Percentiles rank a stretch among this genome's conserved stretches.
phyloP scores from a whole-genome alignment of 2,329 filamentous ascomycete genomes.

The Ascochyta lentis region DNA sequence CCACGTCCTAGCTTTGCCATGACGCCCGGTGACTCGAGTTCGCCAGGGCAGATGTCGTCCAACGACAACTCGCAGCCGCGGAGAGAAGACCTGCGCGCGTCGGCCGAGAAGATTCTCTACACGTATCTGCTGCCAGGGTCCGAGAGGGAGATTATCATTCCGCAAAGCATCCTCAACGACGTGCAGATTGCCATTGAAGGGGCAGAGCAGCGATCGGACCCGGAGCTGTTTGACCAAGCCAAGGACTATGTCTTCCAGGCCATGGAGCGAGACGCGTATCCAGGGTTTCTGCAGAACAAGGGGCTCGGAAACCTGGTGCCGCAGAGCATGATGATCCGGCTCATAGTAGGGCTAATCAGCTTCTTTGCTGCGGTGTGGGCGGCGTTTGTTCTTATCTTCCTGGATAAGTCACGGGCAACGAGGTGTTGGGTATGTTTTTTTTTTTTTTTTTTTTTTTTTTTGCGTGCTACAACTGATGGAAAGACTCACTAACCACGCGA shows the following conservation, averaged over 20 bases:
- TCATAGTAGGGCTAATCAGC: slow-evolving; percentile 82
- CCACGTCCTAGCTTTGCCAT: slow-evolving; percentile 67
- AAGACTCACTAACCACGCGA: slow-evolving; percentile 28
- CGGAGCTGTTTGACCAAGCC: slow-evolving; percentile 94
- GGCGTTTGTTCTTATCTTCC: slow-evolving; percentile 90
- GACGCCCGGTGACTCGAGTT: slow-evolving; percentile 65
- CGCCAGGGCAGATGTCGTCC: slow-evolving; percentile 53
- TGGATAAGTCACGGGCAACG: slow-evolving; percentile 74
- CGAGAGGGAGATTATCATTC: slow-evolving; percentile 93
- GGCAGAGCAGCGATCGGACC: slow-evolving; percentile 83
- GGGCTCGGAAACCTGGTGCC: slow-evolving; percentile 95
- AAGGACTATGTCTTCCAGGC: slow-evolving; percentile 99
- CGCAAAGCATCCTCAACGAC: slow-evolving; percentile 82
- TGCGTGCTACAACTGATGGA: background rate
- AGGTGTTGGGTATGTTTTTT: slow-evolving; percentile 78
- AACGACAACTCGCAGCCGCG: slow-evolving; percentile 40
- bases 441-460: slow-evolving; percentile 21
- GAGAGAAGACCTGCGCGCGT: slow-evolving; percentile 85
- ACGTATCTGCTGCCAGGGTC: slow-evolving; percentile 94
- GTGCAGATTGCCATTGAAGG: slow-evolving; percentile 90
- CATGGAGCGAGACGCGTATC: slow-evolving; percentile 99
- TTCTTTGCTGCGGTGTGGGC: slow-evolving; percentile 96
- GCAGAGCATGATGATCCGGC: slow-evolving; percentile 81
- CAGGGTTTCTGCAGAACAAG: slow-evolving; percentile 92
- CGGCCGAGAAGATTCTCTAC: slow-evolving; percentile 98